A percentile compares a stretch with the other conserved stretches of the same genome.
These are phyloP conservation scores for Saksenaea vasiformis DNA, from an alignment of 371 early-diverging fungal species.

Conservation along the genomic window DNA sequence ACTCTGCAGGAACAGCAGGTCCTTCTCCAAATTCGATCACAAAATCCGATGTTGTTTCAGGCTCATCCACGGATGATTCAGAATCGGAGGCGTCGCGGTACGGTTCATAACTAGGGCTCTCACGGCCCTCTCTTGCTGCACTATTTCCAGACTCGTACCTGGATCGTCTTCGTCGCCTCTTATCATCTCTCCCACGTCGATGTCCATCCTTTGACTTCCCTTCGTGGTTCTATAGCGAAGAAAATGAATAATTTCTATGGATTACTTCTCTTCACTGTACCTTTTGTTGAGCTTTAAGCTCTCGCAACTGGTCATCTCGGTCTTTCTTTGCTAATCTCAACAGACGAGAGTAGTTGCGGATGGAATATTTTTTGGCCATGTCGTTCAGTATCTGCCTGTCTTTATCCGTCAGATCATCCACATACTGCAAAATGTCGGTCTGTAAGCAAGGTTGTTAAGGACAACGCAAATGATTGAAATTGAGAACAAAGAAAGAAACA, in stretches of 20 bases:
- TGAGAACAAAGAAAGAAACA: not conserved
- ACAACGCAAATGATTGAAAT: not conserved
- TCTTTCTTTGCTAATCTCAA: slow-evolving; percentile 47
- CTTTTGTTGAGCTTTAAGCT: slow-evolving; percentile 25
- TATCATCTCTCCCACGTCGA: slow-evolving; percentile 6
- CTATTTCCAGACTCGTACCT: slow-evolving; percentile 4
- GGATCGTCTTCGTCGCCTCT: slow-evolving; percentile 12
- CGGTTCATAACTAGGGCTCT: slow-evolving; percentile 44
- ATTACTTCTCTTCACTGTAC: slow-evolving; percentile 5
- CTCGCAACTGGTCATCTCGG: slow-evolving; percentile 42
- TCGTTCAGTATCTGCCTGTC: slow-evolving; percentile 41
- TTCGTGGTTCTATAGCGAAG: not conserved
- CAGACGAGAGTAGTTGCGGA: slow-evolving; percentile 43
- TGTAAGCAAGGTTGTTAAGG: slow-evolving; percentile 33
- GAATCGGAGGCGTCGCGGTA: slow-evolving; percentile 32
- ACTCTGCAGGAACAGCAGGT: not conserved
- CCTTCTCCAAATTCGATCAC: slow-evolving; percentile 41
- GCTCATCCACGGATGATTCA: slow-evolving; percentile 28
- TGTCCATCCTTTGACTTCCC: slow-evolving; percentile 15
- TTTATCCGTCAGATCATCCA: slow-evolving; percentile 47
- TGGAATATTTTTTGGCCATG: slow-evolving; percentile 48
- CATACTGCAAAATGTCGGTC: slow-evolving; percentile 48
- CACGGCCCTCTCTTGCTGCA: slow-evolving; percentile 21
- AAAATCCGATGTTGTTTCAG: slow-evolving; percentile 20
- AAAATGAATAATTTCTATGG: not conserved